These are phyloP conservation scores for Cylindrodendrum hubeiense DNA, from an alignment of 2,329 filamentous ascomycete genomes.

Conservation along the genomic window DNA sequence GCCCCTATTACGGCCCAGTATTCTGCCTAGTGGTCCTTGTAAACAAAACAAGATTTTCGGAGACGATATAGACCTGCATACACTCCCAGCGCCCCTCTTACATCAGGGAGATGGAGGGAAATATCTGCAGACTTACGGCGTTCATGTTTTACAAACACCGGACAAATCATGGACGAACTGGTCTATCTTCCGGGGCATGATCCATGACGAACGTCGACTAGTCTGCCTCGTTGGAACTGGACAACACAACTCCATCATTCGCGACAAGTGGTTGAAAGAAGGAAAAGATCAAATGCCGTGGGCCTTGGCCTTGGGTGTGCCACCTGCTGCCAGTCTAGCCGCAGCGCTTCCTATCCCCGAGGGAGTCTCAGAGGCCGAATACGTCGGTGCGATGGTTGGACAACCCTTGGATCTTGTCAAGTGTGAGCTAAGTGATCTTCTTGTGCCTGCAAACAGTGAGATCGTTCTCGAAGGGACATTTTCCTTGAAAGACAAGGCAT, in stretches of 20 bases:
- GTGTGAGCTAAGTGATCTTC: slow-evolving; percentile 61
- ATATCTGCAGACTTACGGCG: slow-evolving; percentile 64
- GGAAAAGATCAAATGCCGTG: slow-evolving; percentile 44
- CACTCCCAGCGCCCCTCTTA: slow-evolving; percentile 53
- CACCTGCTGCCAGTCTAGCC: not conserved
- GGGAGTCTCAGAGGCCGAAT: slow-evolving; percentile 58
- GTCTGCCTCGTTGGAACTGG: slow-evolving; percentile 55
- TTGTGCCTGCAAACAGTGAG: slow-evolving; percentile 62
- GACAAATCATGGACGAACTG: slow-evolving; percentile 61
- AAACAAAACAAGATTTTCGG: slow-evolving; percentile 17
- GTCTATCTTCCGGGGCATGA: slow-evolving; percentile 60
- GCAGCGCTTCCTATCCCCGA: slow-evolving; percentile 33
- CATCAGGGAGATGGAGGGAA: slow-evolving; percentile 61
- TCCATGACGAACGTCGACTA: slow-evolving; percentile 57
- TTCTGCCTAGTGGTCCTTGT: not conserved
- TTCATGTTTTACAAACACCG: slow-evolving; percentile 60
- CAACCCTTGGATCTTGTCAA: slow-evolving; percentile 60
- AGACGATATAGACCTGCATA: slow-evolving; percentile 4
- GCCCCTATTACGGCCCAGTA: not conserved
- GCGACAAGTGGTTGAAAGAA: slow-evolving; percentile 56
- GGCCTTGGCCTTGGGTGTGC: slow-evolving; percentile 9
- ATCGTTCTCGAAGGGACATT: slow-evolving; percentile 62
- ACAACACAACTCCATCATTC: slow-evolving; percentile 56
- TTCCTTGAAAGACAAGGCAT: slow-evolving; percentile 48
- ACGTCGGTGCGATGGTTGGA: slow-evolving; percentile 60